These are phyloP conservation scores for Tricholoma flavovirens DNA, from an alignment of 768 basidiomycete genomes.

Conservation along the genomic window DNA sequence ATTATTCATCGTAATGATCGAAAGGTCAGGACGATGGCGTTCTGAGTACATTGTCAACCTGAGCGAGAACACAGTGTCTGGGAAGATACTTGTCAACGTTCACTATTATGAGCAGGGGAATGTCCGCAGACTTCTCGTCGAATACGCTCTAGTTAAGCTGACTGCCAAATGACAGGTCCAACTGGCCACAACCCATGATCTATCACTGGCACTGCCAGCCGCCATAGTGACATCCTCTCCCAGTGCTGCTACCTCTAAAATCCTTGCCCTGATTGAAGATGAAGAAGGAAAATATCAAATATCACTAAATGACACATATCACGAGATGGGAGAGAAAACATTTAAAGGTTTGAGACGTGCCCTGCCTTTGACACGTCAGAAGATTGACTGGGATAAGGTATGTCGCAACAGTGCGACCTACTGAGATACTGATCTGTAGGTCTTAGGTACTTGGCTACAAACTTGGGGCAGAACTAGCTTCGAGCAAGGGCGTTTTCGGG, in stretches of 20 bases:
- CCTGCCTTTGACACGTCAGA: conserved; percentile 86
- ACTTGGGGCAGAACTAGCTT: conserved; percentile 69
- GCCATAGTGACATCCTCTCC: conserved; percentile 50
- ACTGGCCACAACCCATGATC: conserved; percentile 67
- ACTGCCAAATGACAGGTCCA: conserved; percentile 60
- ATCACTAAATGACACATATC: conserved; percentile 76
- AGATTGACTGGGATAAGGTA: conserved; percentile 95
- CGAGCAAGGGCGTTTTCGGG: conserved; percentile 53
- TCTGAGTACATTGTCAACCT: conserved; percentile 79
- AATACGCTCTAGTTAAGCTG: neutral
- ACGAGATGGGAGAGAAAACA: conserved; percentile 87
- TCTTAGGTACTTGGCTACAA: conserved; percentile 53
- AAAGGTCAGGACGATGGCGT: conserved; percentile 93
- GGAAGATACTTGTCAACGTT: conserved; percentile 74
- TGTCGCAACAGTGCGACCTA: conserved; percentile 7
- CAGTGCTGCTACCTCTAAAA: conserved; percentile 53
- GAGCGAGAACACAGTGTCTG: conserved; percentile 54
- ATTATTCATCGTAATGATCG: conserved; percentile 1
- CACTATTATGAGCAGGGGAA: conserved; percentile 99
- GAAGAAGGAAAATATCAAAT: conserved; percentile 80
- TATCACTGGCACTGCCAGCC: conserved; percentile 59
- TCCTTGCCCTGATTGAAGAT: conserved; percentile 74
- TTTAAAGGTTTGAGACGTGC: conserved; percentile 90
- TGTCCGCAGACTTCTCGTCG: conserved; percentile 35
- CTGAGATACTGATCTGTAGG: conserved; percentile 1